Conservation (phyloP, 1,284 basidiomycete species). For the Naganishia liquefaciens region DNA sequence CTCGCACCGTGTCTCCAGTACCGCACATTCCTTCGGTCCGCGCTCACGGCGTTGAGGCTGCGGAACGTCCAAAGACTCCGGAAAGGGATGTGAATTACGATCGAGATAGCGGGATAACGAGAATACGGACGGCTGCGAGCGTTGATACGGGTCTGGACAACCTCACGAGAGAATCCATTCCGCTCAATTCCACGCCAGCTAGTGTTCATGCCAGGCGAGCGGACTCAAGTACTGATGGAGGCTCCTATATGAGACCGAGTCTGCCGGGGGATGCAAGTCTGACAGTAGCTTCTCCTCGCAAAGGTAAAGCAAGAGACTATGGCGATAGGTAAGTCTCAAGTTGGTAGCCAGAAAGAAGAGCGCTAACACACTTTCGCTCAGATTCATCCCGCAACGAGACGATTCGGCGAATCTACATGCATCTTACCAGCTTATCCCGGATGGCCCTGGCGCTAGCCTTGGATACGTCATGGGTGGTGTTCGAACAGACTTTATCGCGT, state of each 20-base stretch:
- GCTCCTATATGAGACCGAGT: conserved; percentile 10
- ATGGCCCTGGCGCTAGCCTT: conserved; percentile 40
- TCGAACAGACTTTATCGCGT: conserved; percentile 11
- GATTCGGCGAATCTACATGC: conserved; percentile 56
- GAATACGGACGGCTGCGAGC: conserved; percentile 16
- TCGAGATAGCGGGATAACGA: conserved; percentile 15
- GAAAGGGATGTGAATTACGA: not conserved
- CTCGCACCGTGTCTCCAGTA: not conserved
- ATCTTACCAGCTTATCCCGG: conserved; percentile 56
- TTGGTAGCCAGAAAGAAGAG: not conserved
- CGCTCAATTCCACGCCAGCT: not conserved
- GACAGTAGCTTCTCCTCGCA: conserved; percentile 16
- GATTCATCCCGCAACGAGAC: conserved; percentile 60
- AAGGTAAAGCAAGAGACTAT: conserved; percentile 48
- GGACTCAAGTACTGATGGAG: not conserved
- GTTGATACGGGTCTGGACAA: conserved; percentile 20
- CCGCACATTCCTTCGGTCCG: not conserved
- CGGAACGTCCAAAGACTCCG: conserved; percentile 11
- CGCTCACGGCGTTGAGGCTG: not conserved
- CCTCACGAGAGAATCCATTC: not conserved
- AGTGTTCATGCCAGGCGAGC: conserved; percentile 3
- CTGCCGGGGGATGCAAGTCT: conserved; percentile 7
- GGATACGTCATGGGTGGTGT: conserved; percentile 34
- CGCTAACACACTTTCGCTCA: conserved; percentile 35
- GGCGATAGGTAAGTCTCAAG: conserved; percentile 50